A percentile compares a stretch with the other conserved stretches of the same genome.
phyloP scores from a whole-genome alignment of 2,329 filamentous ascomycete species.

The Cladosporium halotolerans region DNA sequence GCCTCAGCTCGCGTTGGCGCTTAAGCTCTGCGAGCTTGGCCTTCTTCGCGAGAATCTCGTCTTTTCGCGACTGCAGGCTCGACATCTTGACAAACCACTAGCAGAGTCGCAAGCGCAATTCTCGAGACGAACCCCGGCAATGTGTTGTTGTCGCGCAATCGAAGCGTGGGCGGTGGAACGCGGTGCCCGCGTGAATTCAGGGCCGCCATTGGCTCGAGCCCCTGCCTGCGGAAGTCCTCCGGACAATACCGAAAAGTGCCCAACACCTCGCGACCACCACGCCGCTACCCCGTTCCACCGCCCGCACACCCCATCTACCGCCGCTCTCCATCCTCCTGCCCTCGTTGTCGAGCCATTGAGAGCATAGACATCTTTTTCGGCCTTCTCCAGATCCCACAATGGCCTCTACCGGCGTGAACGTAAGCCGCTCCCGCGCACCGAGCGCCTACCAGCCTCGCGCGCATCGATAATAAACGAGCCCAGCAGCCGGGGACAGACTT shows the following conservation, averaged over 20 bases:
- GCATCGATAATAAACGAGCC: not conserved
- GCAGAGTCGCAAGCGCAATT: not conserved
- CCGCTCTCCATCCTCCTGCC: not conserved
- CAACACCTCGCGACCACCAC: constrained; percentile 9
- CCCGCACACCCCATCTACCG: not conserved
- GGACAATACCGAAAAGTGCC: not conserved
- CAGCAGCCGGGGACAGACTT: not conserved
- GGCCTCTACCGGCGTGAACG: constrained; percentile 23
- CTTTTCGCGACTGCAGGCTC: constrained; percentile 63
- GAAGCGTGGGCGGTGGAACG: not conserved
- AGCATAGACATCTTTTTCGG: not conserved
- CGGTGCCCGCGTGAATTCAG: not conserved
- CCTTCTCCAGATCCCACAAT: constrained; percentile 15
- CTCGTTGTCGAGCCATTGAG: constrained; percentile 6
- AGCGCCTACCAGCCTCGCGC: constrained; percentile 1
- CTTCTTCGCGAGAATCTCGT: constrained; percentile 95
- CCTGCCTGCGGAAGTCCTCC: not conserved
- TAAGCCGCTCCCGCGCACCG: constrained; percentile 13
- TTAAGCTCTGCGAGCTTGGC: constrained; percentile 96
- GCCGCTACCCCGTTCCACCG: constrained; percentile 3
- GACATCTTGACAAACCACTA: constrained; percentile 20
- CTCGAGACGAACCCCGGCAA: not conserved
- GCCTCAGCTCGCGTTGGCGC: constrained; percentile 77
- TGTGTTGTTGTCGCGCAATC: not conserved
- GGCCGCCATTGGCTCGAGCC: not conserved